Percentiles rank a stretch among this genome's conserved stretches.
Evolutionary conservation across 1,284 basidiomycete genomes (phyloP).

Genomic region (Ustilago trichophora): DNA sequence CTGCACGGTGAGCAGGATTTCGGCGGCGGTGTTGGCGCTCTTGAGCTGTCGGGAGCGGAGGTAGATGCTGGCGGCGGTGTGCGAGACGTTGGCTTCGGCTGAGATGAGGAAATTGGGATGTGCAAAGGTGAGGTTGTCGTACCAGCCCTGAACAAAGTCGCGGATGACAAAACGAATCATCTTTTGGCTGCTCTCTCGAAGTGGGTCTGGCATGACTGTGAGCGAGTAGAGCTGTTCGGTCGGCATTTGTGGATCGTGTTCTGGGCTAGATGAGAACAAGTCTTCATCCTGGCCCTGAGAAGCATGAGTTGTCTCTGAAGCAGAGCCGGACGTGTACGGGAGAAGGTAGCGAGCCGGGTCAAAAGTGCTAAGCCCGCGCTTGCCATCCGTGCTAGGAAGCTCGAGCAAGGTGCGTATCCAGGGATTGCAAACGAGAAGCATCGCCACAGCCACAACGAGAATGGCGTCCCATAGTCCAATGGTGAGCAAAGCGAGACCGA

Average conservation of each 20-base stretch:
- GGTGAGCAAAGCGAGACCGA: constrained; percentile 29
- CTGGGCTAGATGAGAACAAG: neutral
- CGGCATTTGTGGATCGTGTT: constrained; percentile 10
- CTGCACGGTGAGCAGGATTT: constrained; percentile 54
- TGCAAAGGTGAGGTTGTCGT: constrained; percentile 53
- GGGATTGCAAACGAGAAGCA: constrained; percentile 54
- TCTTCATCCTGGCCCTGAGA: neutral
- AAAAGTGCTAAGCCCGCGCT: constrained; percentile 24
- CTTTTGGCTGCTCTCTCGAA: constrained; percentile 37
- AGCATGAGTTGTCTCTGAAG: neutral
- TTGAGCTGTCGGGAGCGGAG: constrained; percentile 31
- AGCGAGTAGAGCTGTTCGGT: constrained; percentile 24
- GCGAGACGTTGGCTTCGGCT: constrained; percentile 51
- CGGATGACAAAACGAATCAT: constrained; percentile 49
- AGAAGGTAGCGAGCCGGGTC: constrained; percentile 44
- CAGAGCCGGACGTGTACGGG: constrained; percentile 5
- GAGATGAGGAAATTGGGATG: constrained; percentile 51
- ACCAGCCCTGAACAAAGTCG: constrained; percentile 59
- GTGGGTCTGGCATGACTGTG: constrained; percentile 32
- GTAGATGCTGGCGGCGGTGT: constrained; percentile 48
- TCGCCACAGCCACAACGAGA: constrained; percentile 24
- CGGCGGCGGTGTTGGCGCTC: constrained; percentile 47
- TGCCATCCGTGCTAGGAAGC: constrained; percentile 32
- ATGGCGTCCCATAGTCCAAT: constrained; percentile 37
- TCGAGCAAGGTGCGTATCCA: constrained; percentile 61